Evolutionary conservation across 2,329 filamentous ascomycete genomes (phyloP), one percentile per base, ranked within the genome.

Genomic region (Epichloe hybrida): DNA sequence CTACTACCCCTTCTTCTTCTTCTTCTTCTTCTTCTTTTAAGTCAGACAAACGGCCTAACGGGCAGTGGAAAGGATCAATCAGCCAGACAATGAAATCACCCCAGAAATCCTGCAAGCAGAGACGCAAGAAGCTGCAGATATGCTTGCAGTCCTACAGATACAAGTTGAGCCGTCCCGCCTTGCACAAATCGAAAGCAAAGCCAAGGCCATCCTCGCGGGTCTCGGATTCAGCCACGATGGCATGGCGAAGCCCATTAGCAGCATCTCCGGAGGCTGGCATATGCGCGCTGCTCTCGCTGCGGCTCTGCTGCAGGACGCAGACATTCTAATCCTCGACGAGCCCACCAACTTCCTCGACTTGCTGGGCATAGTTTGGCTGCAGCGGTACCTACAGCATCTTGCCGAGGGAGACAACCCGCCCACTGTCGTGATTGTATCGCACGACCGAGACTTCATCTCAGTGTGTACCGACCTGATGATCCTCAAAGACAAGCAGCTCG

Each of bases 301-400:
- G 3, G 79, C 80, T 0, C 72, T 94, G 4, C 76, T 88, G 1
- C 83, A 89, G 54, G 78, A 83, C 7, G 79, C 82, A 0, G 87
- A 94, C 56, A 79, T 94, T 2, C 72, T 94, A 52, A 82, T 94
- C 48, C 77, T 94, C 2, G 88, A 94, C 63, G 88, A 94, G 62
- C 88, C 88, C 0, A 94, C 88, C 36, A 94, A 94, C 61, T 94
- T 88, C 61, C 75, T 94, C 1, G 88, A 94, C 60, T 71, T 94
- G 0, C 74, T 89, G 0, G 86, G 86, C 1, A 89, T 95, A 52
- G 79, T 95, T 51, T 94, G 88, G 87, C 72, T 95, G 1, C 84
- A 94, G 61, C 76, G 76, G 11, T 83, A 89, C 60, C 76, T 95
- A 9, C 70, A 76, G 38, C 69, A 74, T 1, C 64, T 83, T 3